Evolutionary conservation across 2,329 filamentous ascomycete species (phyloP), one percentile per base, ranked within the genome.

Genomic region (Bertia moriformis): DNA sequence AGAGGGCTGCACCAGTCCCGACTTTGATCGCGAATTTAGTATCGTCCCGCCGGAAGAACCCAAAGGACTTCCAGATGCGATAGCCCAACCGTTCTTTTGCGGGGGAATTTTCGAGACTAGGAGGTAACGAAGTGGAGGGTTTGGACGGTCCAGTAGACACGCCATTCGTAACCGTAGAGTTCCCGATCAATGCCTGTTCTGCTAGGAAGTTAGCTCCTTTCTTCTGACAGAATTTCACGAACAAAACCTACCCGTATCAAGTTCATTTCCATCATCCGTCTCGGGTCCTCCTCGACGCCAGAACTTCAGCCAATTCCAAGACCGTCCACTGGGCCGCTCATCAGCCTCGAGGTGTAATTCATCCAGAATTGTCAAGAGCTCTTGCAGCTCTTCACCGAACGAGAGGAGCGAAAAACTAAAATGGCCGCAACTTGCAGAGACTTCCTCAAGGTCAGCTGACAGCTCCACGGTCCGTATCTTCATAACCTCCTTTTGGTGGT

Each of bases 401-500:
- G 91, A 83, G 45, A 91, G 74, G 18, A 98, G 65, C 33, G 83
- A 93, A 54, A 91, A 95, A 52, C 84, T 89, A 53, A 96, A 98
- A 58, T 96, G 88, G 0, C 91, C 89, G 51, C 91, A 98, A 41
- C 88, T 93, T n/a, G 91, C 89, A 30, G 89, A 88, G 10, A 96
- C 88, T 57, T 98, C 91, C 55, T 98, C 91, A 41, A 94, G 87
- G 55, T 96, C 91, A 2, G 89, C 91, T 52, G 93, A 81, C 5
- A 89, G 71, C 44, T 82, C 81, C 39, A 85, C 69, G 0, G 81
- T 78, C 32, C 76, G 71, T 3, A 76, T 65, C 42, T 74, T 74
- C 10, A 73, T 74, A 29, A 87, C 66, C 48, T 87, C 78, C 43
- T 87, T 86, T 39, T 73, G 83, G 45, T 73, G 77, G 57, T 98